phyloP scores from a whole-genome alignment of 2,329 filamentous ascomycete species.

The Parascedosporium putredinis region DNA sequence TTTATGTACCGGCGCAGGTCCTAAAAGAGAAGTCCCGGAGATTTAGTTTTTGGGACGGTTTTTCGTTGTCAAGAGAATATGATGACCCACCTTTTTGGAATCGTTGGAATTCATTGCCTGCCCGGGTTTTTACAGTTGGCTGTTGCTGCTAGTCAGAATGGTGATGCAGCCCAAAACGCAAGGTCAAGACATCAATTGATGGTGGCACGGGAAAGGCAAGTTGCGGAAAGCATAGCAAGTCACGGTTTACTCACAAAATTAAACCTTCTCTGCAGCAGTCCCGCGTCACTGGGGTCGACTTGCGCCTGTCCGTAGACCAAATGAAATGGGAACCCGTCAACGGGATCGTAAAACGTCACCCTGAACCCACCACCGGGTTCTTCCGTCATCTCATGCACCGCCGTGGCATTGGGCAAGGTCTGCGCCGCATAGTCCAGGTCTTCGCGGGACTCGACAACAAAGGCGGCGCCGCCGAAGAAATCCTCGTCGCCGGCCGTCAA shows the following conservation, averaged over 20 bases:
- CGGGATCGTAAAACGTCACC: conserved; percentile 3
- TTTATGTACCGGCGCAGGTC: conserved; percentile 25
- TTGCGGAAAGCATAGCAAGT: too few species aligned
- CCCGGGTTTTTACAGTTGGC: not conserved
- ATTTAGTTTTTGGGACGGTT: too few species aligned
- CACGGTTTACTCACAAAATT: conserved; percentile 1
- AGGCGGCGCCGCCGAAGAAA: not conserved
- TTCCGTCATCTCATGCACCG: conserved; percentile 1
- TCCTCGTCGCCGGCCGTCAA: conserved; percentile 15
- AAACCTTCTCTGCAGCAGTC: not conserved
- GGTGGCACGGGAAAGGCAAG: too few species aligned
- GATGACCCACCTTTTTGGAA: conserved; percentile 13
- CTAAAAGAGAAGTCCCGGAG: conserved; percentile 20
- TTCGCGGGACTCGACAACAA: not conserved
- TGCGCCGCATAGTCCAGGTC: not conserved
- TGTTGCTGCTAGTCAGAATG: too few species aligned
- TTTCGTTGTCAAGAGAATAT: too few species aligned
- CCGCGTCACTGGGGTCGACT: not conserved
- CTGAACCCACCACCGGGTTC: conserved; percentile 2
- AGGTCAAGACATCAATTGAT: too few species aligned
- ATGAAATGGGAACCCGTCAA: conserved; percentile 4
- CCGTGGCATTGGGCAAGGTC: not conserved
- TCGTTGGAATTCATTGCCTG: conserved; percentile 1
- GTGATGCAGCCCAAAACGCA: too few species aligned
- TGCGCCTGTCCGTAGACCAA: not conserved